Base-by-base conservation (phyloP, 2,329 filamentous ascomycete genomes). In the Colletotrichum lupini region DNA sequence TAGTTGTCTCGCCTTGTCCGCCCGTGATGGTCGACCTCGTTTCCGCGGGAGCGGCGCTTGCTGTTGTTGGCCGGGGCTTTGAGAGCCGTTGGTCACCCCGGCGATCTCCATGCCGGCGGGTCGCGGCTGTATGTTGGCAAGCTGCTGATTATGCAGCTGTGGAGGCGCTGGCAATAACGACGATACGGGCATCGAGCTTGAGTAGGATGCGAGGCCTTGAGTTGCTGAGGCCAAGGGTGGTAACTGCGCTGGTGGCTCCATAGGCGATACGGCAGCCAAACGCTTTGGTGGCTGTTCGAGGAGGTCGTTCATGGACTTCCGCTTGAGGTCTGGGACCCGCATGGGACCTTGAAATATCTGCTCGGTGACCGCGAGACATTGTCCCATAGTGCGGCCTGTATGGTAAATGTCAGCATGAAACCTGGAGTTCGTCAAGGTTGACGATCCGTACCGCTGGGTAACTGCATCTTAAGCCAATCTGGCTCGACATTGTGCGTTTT, bases 401-500 rank as follows among this genome's bases (percentile, higher is more conserved):
- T 26, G 52, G 5, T 19, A 16, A 46, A n/a, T 32, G n/a, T 74
- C 24, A 74, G 68, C 22, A 58, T 12, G 28, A 16, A 53, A 61
- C 67, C 61, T 69, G 30, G 53, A 14, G 28, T 19, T 32, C 16
- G 5, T 16, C 7, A 22, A 37, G 7, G 42, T 19, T 14, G 24
- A 12, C 7, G 22, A 35, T 7, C n/a, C 82, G 73, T 83, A 88
- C 86, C 86, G 68, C 77, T 76, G 12, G 86, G 86, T 52, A 88
- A 80, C 75, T 87, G 86, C 83, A 88, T 87, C 58, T 79, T 81
- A 78, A 85, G 81, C 85, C 85, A 88, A 66, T 85, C 81, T 9
- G 85, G 84, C 72, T 82, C 79, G 66, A 87, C 77, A 11, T 49
- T 53, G 42, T 74, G 59, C 42, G 63, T 5, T 74, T 78, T 85